Evolutionary conservation across 371 early-diverging fungal species (phyloP).

Genomic region (Lichtheimia hyalospora): DNA sequence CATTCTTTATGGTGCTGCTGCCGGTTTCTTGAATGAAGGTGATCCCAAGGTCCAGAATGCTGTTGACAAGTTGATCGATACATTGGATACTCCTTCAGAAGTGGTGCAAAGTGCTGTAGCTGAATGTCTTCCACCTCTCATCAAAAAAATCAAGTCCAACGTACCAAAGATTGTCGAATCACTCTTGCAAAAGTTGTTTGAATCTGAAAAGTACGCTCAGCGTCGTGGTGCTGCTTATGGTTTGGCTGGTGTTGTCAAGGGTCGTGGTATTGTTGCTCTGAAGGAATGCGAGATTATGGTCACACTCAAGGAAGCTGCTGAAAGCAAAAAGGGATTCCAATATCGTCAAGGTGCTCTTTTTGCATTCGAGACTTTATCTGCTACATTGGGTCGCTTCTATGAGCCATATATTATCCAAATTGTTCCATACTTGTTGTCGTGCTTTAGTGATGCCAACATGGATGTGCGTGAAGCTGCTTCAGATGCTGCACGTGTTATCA

Average conservation of each 20-base stretch:
- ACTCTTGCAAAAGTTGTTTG: conserved; percentile 72
- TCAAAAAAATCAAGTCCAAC: conserved; percentile 68
- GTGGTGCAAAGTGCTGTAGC: conserved; percentile 93
- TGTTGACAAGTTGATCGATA: conserved; percentile 83
- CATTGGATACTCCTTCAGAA: conserved; percentile 94
- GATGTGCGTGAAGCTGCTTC: conserved; percentile 93
- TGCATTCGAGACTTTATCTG: conserved; percentile 89
- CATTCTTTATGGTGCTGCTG: conserved; percentile 89
- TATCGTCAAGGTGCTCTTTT: conserved; percentile 92
- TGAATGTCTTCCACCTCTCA: conserved; percentile 91
- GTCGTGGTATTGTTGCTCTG: conserved; percentile 84
- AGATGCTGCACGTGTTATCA: conserved; percentile 91
- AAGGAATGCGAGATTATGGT: conserved; percentile 85
- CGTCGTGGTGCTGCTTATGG: conserved; percentile 97
- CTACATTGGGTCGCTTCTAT: conserved; percentile 86
- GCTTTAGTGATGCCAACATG: conserved; percentile 84
- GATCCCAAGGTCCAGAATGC: conserved; percentile 79
- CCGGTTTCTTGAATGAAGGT: conserved; percentile 77
- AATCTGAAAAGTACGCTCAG: conserved; percentile 79
- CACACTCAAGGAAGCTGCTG: conserved; percentile 80
- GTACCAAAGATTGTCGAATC: conserved; percentile 64
- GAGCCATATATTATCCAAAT: conserved; percentile 98
- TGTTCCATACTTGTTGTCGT: conserved; percentile 81
- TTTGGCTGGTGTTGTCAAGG: conserved; percentile 94
- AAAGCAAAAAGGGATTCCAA: conserved; percentile 72